Percentiles rank a stretch among this genome's conserved stretches.
phyloP scores from a whole-genome alignment of 805 yeast species.

The Wickerhamiella dianesei region DNA sequence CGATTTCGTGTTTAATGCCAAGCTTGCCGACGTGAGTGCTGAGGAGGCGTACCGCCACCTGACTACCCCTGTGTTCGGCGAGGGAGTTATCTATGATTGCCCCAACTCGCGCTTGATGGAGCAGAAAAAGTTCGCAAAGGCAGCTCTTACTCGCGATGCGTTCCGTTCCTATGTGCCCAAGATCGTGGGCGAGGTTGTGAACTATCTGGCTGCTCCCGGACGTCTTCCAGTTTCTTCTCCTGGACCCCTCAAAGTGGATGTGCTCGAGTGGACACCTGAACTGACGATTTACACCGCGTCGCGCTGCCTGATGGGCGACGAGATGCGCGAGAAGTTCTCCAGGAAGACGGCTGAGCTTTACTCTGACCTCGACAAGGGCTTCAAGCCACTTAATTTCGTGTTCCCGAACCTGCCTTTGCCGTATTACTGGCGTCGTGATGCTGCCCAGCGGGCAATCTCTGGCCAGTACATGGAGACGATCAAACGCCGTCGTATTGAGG shows the following conservation, averaged over 20 bases:
- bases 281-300: slow-evolving; percentile 94
- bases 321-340: slow-evolving; percentile 71
- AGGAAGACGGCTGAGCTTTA: slow-evolving; percentile 73
- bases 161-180: slow-evolving; percentile 79
- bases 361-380: slow-evolving; percentile 90
- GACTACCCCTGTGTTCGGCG: slow-evolving; percentile 98
- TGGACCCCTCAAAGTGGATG: slow-evolving; percentile 22
- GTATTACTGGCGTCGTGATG: slow-evolving; percentile 69
- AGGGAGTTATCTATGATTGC: slow-evolving; percentile 95
- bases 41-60: slow-evolving; percentile 91
- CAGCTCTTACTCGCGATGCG: slow-evolving; percentile 72
- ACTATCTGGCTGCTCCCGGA: slow-evolving; percentile 39
- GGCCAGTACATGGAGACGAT: slow-evolving; percentile 70
- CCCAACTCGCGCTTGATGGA: slow-evolving; percentile 92
- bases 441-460: slow-evolving; percentile 73
- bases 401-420: slow-evolving; percentile 90
- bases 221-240: slow-evolving; percentile 24
- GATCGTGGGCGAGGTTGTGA: slow-evolving; percentile 61
- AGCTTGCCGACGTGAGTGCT: slow-evolving; percentile 79
- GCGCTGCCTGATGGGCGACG: slow-evolving; percentile 80
- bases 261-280: slow-evolving; percentile 81
- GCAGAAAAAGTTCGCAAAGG: slow-evolving; percentile 92
- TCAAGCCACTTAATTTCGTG: slow-evolving; percentile 89
- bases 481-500: slow-evolving; percentile 45
- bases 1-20: slow-evolving; percentile 87